Evolutionary conservation across 1,139 yeast genomes (phyloP).

Genomic region (Hemisphaericaspora xylofermentans): DNA sequence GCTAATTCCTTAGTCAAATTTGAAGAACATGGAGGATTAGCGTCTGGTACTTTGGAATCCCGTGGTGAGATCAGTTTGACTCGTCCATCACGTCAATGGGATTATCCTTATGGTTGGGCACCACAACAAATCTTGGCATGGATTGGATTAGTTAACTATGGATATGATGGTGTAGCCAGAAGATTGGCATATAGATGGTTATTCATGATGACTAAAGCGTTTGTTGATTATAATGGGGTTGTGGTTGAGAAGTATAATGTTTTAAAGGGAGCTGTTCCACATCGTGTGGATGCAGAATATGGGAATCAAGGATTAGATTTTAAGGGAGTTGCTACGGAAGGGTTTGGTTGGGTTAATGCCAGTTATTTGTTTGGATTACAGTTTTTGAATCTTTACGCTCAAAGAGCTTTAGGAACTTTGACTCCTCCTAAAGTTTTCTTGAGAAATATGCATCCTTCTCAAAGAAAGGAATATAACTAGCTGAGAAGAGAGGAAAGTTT

Average conservation of each 20-base stretch:
- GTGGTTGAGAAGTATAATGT: constrained; percentile 97
- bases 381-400: constrained; percentile 65
- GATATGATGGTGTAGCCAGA: constrained; percentile 62
- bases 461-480: constrained; percentile 24
- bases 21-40: constrained; percentile 88
- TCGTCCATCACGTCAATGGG: constrained; percentile 95
- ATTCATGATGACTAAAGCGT: constrained; percentile 84
- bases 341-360: constrained; percentile 97
- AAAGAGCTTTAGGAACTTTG: constrained; percentile 77
- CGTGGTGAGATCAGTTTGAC: constrained; percentile 70
- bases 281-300: constrained; percentile 91
- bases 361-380: constrained; percentile 76
- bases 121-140: constrained; percentile 96
- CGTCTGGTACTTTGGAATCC: constrained; percentile 76
- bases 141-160: constrained; percentile 80
- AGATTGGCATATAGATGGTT: constrained; percentile 87
- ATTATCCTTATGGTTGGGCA: constrained; percentile 98
- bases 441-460: constrained; percentile 45
- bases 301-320: constrained; percentile 95
- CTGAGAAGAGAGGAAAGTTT: neutral
- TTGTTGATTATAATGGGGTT: constrained; percentile 91
- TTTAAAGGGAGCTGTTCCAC: constrained; percentile 79
- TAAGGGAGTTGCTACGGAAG: constrained; percentile 93
- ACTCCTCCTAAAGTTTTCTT: constrained; percentile 79
- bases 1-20: constrained; percentile 62